Base-by-base conservation (phyloP, 164 flowering plant genomes). In the Protea cynaroides region DNA sequence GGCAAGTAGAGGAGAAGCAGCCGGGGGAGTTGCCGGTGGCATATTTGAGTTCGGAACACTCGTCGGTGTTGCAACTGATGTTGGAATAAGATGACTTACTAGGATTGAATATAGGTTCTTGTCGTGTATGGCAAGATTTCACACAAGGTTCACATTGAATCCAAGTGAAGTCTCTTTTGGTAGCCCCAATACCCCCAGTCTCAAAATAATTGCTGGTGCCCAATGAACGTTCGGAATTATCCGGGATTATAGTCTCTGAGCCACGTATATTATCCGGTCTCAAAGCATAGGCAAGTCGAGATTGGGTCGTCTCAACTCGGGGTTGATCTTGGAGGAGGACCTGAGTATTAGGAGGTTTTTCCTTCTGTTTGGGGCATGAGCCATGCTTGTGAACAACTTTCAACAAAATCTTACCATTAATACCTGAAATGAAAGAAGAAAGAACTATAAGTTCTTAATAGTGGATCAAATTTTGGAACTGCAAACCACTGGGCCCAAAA, bases 121-220 rank as follows among this genome's bases (percentile, higher is more conserved):
- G 36, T 54, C 78, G 85, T 7, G 40, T 12, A 38, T 78, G 69
- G 74, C 78, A 75, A 46, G 55, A 58, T 19, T 58, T 58, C 0
- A 11, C 71, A 57, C 86, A 86, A 0, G 93, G 89, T 49, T 69
- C 7, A 46, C 93, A 87, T 34, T 87, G 93, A 2, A 85, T 81
- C 90, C 93, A 87, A 0, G 86, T 83, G 13, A 83, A 70, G 1
- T 74, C 71, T 44, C 50, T 77, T 12, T 67, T 67, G 0, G 93
- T 93, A 1, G 91, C 82, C 18, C 96, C 96, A n/a, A 89, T 69
- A 6, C 89, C 84, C 11, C 87, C 75, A 0, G 75, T 74, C 29
- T 83, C 86, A 13, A 87, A 55, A 74, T 79, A 87, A 67, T 84
- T 86, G 12, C 82, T 85, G 7, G 86, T 17, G 61, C 82, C 85